These are phyloP conservation scores for Oxyria digyna DNA, from an alignment of 148 eudicot genomes.

Conservation along the genomic window DNA sequence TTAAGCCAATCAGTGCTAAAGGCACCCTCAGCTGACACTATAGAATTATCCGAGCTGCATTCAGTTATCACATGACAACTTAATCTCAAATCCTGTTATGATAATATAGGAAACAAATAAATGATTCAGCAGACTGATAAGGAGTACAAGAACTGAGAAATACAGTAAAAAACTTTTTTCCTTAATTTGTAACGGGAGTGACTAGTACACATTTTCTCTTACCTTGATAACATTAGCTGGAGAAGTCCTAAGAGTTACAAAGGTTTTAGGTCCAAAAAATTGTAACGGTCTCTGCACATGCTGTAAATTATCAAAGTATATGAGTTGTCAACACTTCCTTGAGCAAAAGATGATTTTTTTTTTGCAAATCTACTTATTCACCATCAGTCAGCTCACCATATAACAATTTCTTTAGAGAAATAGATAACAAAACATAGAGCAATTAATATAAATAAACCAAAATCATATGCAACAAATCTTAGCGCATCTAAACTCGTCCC, in stretches of 20 bases:
- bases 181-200: not conserved
- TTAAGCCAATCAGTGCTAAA: slow-evolving; percentile 78
- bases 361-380: not conserved
- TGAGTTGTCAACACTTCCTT: not conserved
- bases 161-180: not conserved
- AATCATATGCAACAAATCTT: not conserved
- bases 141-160: not conserved
- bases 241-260: slow-evolving; percentile 57
- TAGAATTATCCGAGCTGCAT: slow-evolving; percentile 41
- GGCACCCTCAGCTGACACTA: slow-evolving; percentile 54
- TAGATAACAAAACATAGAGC: too few species aligned
- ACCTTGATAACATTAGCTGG: slow-evolving; percentile 86
- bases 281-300: slow-evolving; percentile 90
- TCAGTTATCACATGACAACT: slow-evolving; percentile 67
- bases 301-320: slow-evolving; percentile 37
- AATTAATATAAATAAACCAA: not conserved
- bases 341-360: not conserved
- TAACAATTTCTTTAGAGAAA: not conserved
- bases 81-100: slow-evolving; percentile 58
- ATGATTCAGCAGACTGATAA: not conserved
- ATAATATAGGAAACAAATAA: slow-evolving; percentile 9
- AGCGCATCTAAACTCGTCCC: not conserved
- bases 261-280: slow-evolving; percentile 95
- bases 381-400: not conserved
- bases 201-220: not conserved